These are phyloP conservation scores for Phyllosticta citrichinensis DNA, from an alignment of 2,329 filamentous ascomycete genomes.

Conservation along the genomic window DNA sequence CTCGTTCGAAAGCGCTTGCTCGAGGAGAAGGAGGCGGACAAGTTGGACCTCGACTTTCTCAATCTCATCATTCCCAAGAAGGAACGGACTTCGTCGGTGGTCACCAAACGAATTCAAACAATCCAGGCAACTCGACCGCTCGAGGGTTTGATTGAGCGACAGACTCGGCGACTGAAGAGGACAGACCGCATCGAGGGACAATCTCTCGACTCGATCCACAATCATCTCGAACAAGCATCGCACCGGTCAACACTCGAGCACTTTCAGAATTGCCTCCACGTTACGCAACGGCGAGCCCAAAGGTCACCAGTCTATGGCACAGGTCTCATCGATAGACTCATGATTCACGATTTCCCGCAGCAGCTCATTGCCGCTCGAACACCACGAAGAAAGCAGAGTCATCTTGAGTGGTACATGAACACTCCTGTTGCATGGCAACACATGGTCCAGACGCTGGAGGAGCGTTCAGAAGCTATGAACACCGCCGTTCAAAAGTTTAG, in stretches of 20 bases:
- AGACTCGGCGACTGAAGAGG: conserved; percentile 49
- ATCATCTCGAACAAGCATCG: conserved; percentile 58
- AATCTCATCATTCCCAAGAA: conserved; percentile 66
- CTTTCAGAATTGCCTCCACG: conserved; percentile 67
- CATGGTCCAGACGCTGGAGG: conserved; percentile 64
- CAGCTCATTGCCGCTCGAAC: conserved; percentile 6
- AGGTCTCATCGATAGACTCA: conserved; percentile 65
- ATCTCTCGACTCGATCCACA: conserved; percentile 58
- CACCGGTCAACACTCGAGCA: conserved; percentile 43
- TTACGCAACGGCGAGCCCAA: conserved; percentile 73
- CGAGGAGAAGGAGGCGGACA: conserved; percentile 50
- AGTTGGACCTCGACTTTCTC: conserved; percentile 64
- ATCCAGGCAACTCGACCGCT: conserved; percentile 58
- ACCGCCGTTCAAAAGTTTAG: conserved; percentile 76
- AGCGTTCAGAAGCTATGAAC: conserved; percentile 63
- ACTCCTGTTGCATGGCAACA: conserved; percentile 53
- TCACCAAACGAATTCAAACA: conserved; percentile 27
- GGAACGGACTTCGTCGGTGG: conserved; percentile 51
- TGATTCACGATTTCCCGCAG: conserved; percentile 38
- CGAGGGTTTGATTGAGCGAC: conserved; percentile 60
- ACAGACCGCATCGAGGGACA: conserved; percentile 51
- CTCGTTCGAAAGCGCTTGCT: conserved; percentile 58
- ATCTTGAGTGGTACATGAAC: conserved; percentile 62
- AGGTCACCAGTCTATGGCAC: conserved; percentile 73
- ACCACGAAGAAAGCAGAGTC: conserved; percentile 5